phyloP scores from a whole-genome alignment of 352 stramenopile genomes.

The Pythium aquatile region DNA sequence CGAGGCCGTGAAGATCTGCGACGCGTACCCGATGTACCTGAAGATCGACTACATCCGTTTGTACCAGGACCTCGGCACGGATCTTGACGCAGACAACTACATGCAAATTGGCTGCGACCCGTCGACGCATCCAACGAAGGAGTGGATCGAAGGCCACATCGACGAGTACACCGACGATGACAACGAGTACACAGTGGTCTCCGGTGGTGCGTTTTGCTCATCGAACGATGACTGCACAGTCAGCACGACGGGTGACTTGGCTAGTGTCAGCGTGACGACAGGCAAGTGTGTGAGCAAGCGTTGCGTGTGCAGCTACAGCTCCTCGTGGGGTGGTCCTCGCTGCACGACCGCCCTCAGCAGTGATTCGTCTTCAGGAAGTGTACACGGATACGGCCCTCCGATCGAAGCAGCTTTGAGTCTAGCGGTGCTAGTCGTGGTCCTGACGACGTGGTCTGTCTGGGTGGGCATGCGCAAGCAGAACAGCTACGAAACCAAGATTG shows the following conservation, averaged over 20 bases:
- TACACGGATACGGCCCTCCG: neutral
- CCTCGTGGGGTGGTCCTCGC: slow-evolving; percentile 46
- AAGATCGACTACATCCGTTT: slow-evolving; percentile 75
- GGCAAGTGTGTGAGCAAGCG: slow-evolving; percentile 48
- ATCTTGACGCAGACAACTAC: neutral
- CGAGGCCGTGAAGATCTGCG: slow-evolving; percentile 26
- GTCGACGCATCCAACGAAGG: slow-evolving; percentile 45
- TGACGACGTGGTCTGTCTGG: no score
- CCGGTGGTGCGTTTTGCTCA: slow-evolving; percentile 44
- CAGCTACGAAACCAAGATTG: no score
- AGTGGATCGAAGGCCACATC: slow-evolving; percentile 64
- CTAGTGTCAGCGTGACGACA: slow-evolving; percentile 24
- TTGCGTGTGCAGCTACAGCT: slow-evolving; percentile 37
- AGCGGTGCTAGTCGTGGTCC: no score
- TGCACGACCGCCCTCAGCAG: slow-evolving; percentile 27
- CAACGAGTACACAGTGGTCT: slow-evolving; percentile 43
- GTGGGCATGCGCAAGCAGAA: no score
- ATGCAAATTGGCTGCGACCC: slow-evolving; percentile 58
- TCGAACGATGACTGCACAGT: slow-evolving; percentile 53
- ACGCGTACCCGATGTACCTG: slow-evolving; percentile 21
- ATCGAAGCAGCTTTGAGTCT: no score
- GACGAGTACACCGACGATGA: slow-evolving; percentile 48
- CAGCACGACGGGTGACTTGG: neutral
- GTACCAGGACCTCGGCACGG: slow-evolving; percentile 46
- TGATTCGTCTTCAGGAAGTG: neutral